Evolutionary conservation across 345 rosid genomes (phyloP).

Genomic region (Bruguiera parviflora): DNA sequence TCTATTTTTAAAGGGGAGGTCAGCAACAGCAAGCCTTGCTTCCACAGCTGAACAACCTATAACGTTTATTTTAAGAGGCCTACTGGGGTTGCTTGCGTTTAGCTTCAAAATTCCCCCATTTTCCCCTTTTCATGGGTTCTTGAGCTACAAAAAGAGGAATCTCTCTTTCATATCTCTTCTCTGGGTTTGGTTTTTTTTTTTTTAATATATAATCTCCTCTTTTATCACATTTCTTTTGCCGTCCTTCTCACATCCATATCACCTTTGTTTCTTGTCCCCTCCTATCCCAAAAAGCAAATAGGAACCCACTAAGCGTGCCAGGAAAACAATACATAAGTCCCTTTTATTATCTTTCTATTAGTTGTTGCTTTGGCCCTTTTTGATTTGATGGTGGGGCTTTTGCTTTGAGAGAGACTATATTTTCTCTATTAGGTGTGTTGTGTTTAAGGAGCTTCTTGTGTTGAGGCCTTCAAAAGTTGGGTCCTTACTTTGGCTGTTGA

Average conservation of each 20-base stretch:
- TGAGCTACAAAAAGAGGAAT: conserved; percentile 19
- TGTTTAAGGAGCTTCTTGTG: conserved; percentile 20
- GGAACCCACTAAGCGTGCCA: conserved; percentile 39
- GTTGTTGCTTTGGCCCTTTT: conserved; percentile 15
- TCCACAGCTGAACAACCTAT: conserved; percentile 44
- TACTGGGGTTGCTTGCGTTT: conserved; percentile 48
- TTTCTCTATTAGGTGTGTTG: conserved; percentile 8
- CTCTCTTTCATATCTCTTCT: conserved; percentile 8
- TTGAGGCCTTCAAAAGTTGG: conserved; percentile 12
- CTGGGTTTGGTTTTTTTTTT: conserved; percentile 6
- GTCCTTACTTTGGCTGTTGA: conserved; percentile 9
- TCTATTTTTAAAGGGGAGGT: conserved; percentile 15
- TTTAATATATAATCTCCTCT: not conserved
- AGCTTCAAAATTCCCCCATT: conserved; percentile 23
- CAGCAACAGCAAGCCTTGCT: conserved; percentile 50
- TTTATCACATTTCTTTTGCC: conserved; percentile 9
- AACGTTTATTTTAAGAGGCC: conserved; percentile 24
- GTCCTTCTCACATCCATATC: not conserved
- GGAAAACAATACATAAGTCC: conserved; percentile 22
- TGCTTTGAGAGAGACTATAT: conserved; percentile 15
- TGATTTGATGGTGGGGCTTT: conserved; percentile 13
- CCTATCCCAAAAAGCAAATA: conserved; percentile 6
- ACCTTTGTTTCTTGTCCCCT: conserved; percentile 1
- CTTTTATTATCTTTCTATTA: conserved; percentile 2
- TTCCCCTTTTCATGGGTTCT: conserved; percentile 29